Base-by-base conservation (phyloP, 164 flowering plant genomes). In the Tinospora cordifolia region DNA sequence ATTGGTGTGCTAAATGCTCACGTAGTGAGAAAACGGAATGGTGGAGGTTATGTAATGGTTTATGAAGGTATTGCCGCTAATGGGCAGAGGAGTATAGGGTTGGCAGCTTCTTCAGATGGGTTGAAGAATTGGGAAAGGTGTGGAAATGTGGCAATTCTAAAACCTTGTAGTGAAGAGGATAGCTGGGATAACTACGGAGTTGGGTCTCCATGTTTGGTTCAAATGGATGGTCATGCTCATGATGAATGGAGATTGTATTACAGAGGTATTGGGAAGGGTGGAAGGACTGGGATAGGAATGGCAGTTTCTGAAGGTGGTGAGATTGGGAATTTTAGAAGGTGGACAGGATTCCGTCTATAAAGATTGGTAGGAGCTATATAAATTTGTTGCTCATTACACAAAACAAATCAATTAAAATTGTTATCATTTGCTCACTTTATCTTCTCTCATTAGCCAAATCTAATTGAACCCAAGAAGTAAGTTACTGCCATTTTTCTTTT, bases 171-270 rank as follows among this genome's bases (percentile, higher is more conserved):
- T 25, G 84, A 79, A 22, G 67, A 72, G 12, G 79, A 76, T 75
- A 83, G 90, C 25, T 92, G 91, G 98, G 98, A 92, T 68, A 69
- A 68, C 66, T 64, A 63, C 38, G 87, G 85, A 1, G 90, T 86
- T 7, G 93, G 88, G 22, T 84, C 80, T 0, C 94, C 97, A 3
- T 87, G 84, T 75, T 63, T 92, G 72, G 96, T 92, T 25, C 86
- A 82, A 63, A 84, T 92, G 92, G 90, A 86, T 46, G 87, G 87
- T 0, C 81, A 83, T 8, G 77, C 38, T 49, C 36, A 30, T 30
- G 80, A 88, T 73, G 87, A 87, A 47, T 90, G 94, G 94, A 90
- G 96, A 62, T 73, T 92, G 84, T 92, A 92, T 75, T 92, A 90
- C 51, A 84, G 78, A 71, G 97, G 97, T 14, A 41, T 84, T 40